Evolutionary conservation across 169 alveolate genomes (phyloP).

Genomic region (Blepharisma undulans): DNA sequence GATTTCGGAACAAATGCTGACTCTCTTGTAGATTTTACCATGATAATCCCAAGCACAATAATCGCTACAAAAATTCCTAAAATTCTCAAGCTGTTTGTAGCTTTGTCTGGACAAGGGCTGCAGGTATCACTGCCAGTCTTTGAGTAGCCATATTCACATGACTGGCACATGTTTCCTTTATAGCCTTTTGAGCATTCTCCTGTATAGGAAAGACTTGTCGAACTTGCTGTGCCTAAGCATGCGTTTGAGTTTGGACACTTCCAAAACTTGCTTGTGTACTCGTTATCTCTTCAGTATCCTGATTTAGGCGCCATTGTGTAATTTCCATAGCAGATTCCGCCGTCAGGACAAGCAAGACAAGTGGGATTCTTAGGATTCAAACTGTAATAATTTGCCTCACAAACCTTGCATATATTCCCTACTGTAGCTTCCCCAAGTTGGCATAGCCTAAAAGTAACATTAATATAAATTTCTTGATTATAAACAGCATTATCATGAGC

Average conservation of each 20-base stretch:
- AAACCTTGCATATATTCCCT: not conserved
- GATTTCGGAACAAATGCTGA: not conserved
- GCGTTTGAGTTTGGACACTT: constrained; percentile 27
- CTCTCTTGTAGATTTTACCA: constrained; percentile 2
- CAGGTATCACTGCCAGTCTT: not conserved
- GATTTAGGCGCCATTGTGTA: constrained; percentile 5
- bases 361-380: not conserved
- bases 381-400: constrained; percentile 1
- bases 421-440: not conserved
- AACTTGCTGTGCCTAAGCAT: not conserved
- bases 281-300: constrained; percentile 24
- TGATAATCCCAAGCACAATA: not conserved
- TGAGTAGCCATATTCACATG: constrained; percentile 45
- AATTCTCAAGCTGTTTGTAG: not conserved
- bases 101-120: constrained; percentile 12
- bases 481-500: not conserved
- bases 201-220: not conserved
- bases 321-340: constrained; percentile 18
- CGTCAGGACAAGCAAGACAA: constrained; percentile 27
- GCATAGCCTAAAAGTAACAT: constrained; percentile 1
- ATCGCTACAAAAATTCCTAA: not conserved
- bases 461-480: not conserved
- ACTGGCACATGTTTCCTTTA: constrained; percentile 35
- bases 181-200: constrained; percentile 52
- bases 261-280: not conserved